Percentiles rank a stretch among this genome's conserved stretches.
Evolutionary conservation across 257 asterid species (phyloP).

Genomic region (Nicotiana tabacum): DNA sequence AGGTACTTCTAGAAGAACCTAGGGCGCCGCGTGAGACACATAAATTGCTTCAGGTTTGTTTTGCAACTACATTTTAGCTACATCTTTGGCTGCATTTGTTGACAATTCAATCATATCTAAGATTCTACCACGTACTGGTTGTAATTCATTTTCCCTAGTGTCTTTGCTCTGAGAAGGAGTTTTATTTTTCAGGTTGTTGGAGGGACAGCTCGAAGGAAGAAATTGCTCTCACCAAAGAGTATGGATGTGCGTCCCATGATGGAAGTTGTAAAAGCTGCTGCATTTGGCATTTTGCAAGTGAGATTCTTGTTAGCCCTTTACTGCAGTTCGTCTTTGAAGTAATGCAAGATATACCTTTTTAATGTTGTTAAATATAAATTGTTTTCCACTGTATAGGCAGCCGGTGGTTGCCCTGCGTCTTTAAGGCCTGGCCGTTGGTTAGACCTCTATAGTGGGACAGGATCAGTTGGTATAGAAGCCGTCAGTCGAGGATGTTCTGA

Average conservation of each 20-base stretch:
- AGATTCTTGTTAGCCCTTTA: neutral
- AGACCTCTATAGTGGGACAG: conserved; percentile 97
- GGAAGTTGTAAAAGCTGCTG: conserved; percentile 98
- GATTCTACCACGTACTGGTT: neutral
- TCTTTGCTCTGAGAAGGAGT: neutral
- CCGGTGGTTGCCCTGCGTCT: conserved; percentile 84
- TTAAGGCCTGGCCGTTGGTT: conserved; percentile 94
- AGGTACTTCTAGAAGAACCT: conserved; percentile 40
- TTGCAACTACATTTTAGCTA: neutral
- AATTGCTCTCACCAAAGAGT: conserved; percentile 90
- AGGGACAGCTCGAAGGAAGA: conserved; percentile 88
- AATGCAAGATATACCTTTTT: neutral
- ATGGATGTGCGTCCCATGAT: conserved; percentile 98
- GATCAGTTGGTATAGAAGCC: conserved; percentile 98
- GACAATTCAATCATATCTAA: neutral
- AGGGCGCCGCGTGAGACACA: conserved; percentile 78
- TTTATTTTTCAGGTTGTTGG: conserved; percentile 65
- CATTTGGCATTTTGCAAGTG: conserved; percentile 90
- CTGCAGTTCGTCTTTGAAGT: neutral
- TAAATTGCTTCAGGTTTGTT: conserved; percentile 85
- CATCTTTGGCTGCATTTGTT: neutral
- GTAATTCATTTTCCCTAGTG: neutral
- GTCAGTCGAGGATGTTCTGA: conserved; percentile 96
- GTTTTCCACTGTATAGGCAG: conserved; percentile 47
- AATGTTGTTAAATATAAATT: conserved; percentile 11